These are phyloP conservation scores for Marvania coccoides DNA, from an alignment of 139 green algal species.

Conservation along the genomic window DNA sequence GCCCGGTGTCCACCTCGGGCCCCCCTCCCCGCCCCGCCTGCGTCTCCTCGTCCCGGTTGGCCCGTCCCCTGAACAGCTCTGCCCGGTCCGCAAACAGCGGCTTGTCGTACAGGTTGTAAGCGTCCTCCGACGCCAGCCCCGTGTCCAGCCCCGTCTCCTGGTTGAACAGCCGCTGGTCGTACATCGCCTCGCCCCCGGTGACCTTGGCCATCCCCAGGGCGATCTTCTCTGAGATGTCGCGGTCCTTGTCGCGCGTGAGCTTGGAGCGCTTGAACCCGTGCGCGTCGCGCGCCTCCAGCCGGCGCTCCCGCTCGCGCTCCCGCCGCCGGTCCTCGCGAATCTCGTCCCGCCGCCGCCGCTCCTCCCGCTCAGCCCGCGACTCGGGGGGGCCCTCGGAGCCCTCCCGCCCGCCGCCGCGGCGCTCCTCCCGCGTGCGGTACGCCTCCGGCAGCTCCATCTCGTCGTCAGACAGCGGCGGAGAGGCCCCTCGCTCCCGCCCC, in stretches of 20 bases:
- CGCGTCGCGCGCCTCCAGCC: conserved; percentile 66
- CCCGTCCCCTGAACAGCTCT: conserved; percentile 54
- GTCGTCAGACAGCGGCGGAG: conserved; percentile 9
- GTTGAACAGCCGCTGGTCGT: conserved; percentile 98
- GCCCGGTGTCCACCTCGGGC: conserved; percentile 37
- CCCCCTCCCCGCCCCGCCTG: conserved; percentile 23
- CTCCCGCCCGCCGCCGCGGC: background rate
- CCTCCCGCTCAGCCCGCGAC: conserved; percentile 62
- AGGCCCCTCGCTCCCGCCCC: background rate
- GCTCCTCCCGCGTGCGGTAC: background rate
- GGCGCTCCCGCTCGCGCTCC: conserved; percentile 84
- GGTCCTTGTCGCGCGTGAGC: conserved; percentile 87
- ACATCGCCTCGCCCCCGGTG: conserved; percentile 78
- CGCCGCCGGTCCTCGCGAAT: conserved; percentile 70
- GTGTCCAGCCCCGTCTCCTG: conserved; percentile 72
- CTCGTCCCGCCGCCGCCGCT: conserved; percentile 68
- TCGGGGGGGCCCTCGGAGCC: conserved; percentile 3
- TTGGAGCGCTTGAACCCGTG: conserved; percentile 82
- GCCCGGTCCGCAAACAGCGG: conserved; percentile 77
- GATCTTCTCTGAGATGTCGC: conserved; percentile 89
- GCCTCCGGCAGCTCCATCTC: conserved; percentile 1
- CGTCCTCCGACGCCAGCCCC: conserved; percentile 81
- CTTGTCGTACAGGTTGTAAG: conserved; percentile 96
- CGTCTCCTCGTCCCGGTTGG: conserved; percentile 37
- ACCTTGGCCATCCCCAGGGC: conserved; percentile 62